Conservation (phyloP, 2,329 filamentous ascomycete species). For the Xylariales sp. region DNA sequence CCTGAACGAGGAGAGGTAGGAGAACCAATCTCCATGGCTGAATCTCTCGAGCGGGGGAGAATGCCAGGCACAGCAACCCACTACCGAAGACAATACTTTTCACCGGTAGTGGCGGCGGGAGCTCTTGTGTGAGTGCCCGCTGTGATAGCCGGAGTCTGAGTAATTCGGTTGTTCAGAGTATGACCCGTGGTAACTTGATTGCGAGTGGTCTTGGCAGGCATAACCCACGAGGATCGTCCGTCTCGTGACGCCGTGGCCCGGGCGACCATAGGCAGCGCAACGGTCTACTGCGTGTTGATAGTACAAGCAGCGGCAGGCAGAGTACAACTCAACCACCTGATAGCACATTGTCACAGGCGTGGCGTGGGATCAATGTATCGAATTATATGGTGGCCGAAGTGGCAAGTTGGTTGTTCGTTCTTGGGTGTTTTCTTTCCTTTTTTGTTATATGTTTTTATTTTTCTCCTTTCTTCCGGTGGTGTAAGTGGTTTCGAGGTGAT, state of each 20-base stretch:
- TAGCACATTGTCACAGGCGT: slow-evolving; percentile 66
- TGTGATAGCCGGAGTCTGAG: slow-evolving; percentile 52
- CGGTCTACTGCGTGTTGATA: slow-evolving; percentile 83
- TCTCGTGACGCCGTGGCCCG: slow-evolving; percentile 67
- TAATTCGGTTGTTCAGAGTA: slow-evolving; percentile 37
- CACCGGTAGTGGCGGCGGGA: slow-evolving; percentile 37
- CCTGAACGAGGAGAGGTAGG: slow-evolving; percentile 44
- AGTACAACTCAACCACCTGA: slow-evolving; percentile 79
- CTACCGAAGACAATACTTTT: slow-evolving; percentile 49
- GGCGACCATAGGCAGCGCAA: slow-evolving; percentile 70
- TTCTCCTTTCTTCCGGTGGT: no score
- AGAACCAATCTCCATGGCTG: slow-evolving; percentile 40
- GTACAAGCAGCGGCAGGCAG: slow-evolving; percentile 83
- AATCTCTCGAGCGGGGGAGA: slow-evolving; percentile 37
- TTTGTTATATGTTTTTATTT: no score
- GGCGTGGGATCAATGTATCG: not conserved
- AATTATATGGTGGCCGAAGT: not conserved
- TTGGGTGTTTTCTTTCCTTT: no score
- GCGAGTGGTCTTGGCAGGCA: slow-evolving; percentile 58
- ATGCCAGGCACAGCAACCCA: slow-evolving; percentile 37
- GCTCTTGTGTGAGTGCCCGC: slow-evolving; percentile 40
- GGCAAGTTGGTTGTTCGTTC: not conserved
- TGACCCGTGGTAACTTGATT: slow-evolving; percentile 29
- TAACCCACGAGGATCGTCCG: slow-evolving; percentile 81
- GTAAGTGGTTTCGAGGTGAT: not conserved